A percentile compares a stretch with the other conserved stretches of the same genome.
These are phyloP conservation scores for Dipteronia dyeriana DNA, from an alignment of 345 rosid species.

Conservation along the genomic window DNA sequence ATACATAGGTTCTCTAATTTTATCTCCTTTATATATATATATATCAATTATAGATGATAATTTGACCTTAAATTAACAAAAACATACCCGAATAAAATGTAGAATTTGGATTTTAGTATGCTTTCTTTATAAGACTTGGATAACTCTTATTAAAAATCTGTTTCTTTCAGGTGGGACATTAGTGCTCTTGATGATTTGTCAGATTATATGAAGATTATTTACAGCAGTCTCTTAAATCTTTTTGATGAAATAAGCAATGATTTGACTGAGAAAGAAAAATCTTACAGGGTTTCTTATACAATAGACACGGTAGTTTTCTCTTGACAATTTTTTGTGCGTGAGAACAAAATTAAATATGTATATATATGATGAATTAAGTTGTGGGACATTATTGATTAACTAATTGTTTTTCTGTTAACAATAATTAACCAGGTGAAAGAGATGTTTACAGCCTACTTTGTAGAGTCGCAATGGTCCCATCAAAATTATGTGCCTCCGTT, in stretches of 20 bases:
- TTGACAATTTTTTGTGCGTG: no score
- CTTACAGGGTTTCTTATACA: background rate
- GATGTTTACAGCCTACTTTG: background rate
- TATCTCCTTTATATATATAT: no score
- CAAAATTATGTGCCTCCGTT: background rate
- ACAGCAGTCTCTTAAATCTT: background rate
- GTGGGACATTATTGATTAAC: background rate
- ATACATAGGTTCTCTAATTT: background rate
- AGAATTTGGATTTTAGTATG: no score
- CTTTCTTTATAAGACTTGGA: no score
- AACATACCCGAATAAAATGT: no score
- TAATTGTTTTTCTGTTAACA: background rate
- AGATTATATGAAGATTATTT: constrained; percentile 2
- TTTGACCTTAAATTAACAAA: no score
- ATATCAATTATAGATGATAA: no score
- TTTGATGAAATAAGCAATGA: background rate
- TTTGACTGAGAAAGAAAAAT: background rate
- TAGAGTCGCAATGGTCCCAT: constrained; percentile 1
- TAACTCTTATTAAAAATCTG: background rate
- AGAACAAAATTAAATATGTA: no score
- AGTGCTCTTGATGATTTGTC: constrained; percentile 5
- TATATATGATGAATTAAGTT: background rate
- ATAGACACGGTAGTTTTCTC: background rate
- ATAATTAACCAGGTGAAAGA: background rate
- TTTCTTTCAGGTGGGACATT: constrained; percentile 10